Conservation (phyloP, 1,284 basidiomycete species). For the Ceratobasidium sp. region DNA sequence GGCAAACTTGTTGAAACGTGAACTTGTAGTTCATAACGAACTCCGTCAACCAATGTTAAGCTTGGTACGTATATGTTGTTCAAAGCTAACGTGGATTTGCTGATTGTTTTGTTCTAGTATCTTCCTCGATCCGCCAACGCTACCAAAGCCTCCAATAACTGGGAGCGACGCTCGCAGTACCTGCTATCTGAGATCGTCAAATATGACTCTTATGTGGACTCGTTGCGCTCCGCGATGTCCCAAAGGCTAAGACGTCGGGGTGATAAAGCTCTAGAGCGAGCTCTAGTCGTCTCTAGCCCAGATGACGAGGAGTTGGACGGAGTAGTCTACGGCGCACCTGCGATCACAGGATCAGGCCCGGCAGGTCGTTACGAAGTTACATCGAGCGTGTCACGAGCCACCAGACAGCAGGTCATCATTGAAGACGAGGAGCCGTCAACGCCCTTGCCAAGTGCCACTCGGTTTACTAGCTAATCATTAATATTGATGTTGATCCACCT, state of each 20-base stretch:
- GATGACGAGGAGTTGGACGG: slow-evolving; percentile 30
- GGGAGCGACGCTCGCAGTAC: slow-evolving; percentile 91
- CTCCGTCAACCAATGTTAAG: slow-evolving; percentile 84
- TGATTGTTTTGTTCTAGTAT: slow-evolving; percentile 71
- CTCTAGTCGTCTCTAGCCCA: slow-evolving; percentile 55
- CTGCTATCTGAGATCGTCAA: slow-evolving; percentile 93
- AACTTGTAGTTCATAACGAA: slow-evolving; percentile 85
- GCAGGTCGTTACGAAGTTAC: neutral
- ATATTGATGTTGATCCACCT: no score
- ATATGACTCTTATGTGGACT: slow-evolving; percentile 95
- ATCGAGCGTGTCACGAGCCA: neutral
- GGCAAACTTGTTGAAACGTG: slow-evolving; percentile 76
- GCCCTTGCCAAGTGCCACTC: neutral
- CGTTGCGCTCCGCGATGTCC: slow-evolving; percentile 80
- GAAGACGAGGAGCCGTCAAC: slow-evolving; percentile 26
- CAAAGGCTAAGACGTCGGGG: slow-evolving; percentile 85
- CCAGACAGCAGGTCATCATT: slow-evolving; percentile 2
- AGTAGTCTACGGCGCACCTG: slow-evolving; percentile 8
- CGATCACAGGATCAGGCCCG: slow-evolving; percentile 21
- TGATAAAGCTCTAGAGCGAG: slow-evolving; percentile 84
- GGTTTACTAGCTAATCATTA: neutral
- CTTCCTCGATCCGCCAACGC: slow-evolving; percentile 77
- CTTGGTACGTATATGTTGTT: slow-evolving; percentile 65
- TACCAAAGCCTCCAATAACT: slow-evolving; percentile 84
- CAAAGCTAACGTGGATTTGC: slow-evolving; percentile 33